phyloP scores from a whole-genome alignment of 1,284 basidiomycete species.

The Moniliophthora roreri region DNA sequence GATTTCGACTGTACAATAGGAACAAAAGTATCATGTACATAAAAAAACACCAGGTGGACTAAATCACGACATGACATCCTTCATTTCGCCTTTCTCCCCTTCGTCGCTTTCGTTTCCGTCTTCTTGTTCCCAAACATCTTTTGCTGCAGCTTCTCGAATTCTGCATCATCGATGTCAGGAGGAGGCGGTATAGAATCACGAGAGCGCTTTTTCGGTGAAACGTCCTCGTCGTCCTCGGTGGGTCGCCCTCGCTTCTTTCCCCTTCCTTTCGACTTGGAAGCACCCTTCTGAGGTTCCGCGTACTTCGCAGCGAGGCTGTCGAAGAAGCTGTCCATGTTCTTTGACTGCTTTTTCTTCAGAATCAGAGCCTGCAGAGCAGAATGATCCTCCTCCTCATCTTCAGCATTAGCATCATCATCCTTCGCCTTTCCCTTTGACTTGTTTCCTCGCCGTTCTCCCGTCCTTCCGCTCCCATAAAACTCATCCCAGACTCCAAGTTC shows the following conservation, averaged over 20 bases:
- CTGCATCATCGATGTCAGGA: slow-evolving; percentile 68
- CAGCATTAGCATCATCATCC: slow-evolving; percentile 40
- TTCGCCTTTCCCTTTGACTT: slow-evolving; percentile 45
- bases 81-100: slow-evolving; percentile 31
- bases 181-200: slow-evolving; percentile 36
- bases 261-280: slow-evolving; percentile 40
- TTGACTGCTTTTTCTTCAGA: slow-evolving; percentile 60
- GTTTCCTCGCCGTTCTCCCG: slow-evolving; percentile 60
- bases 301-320: slow-evolving; percentile 86
- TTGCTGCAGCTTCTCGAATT: slow-evolving; percentile 64
- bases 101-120: slow-evolving; percentile 32
- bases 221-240: slow-evolving; percentile 37
- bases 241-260: slow-evolving; percentile 55
- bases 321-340: slow-evolving; percentile 71
- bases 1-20: slow-evolving; percentile 15
- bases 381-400: slow-evolving; percentile 54
- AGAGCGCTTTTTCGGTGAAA: slow-evolving; percentile 52
- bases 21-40: slow-evolving; percentile 12
- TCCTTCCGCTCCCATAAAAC: slow-evolving; percentile 84
- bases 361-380: slow-evolving; percentile 83
- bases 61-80: slow-evolving; percentile 4
- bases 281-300: slow-evolving; percentile 39
- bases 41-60: slow-evolving; percentile 5
- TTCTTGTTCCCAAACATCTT: slow-evolving; percentile 53
- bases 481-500: slow-evolving; percentile 95